Conservation (phyloP, 176 grass and related monocot species). For the Tuctoria greenei region DNA sequence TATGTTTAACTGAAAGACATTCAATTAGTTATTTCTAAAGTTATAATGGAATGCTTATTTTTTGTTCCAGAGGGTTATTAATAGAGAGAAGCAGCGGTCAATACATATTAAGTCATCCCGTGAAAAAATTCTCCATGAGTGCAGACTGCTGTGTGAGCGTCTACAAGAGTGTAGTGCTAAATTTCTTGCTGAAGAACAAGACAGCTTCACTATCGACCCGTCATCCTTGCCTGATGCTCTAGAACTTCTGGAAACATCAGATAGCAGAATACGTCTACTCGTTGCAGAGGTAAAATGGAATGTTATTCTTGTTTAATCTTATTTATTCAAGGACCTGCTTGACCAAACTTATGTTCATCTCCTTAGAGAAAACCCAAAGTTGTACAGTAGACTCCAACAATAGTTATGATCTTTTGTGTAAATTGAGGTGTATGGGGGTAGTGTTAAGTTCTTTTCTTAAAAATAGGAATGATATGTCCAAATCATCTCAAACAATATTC, state of each 20-base stretch:
- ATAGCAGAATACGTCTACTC: conserved; percentile 73
- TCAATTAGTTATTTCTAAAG: background rate
- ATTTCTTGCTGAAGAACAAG: conserved; percentile 67
- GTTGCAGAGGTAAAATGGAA: conserved; percentile 79
- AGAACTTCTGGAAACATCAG: conserved; percentile 73
- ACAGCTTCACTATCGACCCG: conserved; percentile 53
- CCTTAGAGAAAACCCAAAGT: background rate
- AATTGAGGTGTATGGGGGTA: background rate
- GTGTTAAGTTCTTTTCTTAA: background rate
- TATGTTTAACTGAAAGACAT: background rate
- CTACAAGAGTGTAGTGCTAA: conserved; percentile 84
- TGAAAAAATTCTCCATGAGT: conserved; percentile 78
- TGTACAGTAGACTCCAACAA: background rate
- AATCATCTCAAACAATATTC: background rate
- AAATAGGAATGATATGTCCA: background rate
- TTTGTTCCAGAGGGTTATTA: conserved; percentile 59
- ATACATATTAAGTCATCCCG: conserved; percentile 44
- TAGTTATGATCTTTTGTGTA: background rate
- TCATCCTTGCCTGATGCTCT: conserved; percentile 72
- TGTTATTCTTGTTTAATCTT: background rate
- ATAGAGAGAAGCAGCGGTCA: conserved; percentile 54
- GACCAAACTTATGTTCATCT: conserved; percentile 14
- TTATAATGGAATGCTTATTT: conserved; percentile 20
- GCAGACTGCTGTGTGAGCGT: conserved; percentile 64
- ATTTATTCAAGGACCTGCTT: conserved; percentile 3